A percentile compares a stretch with the other conserved stretches of the same genome.
phyloP scores from a whole-genome alignment of 75 land plant genomes.

The Chamaecyparis obtusa region DNA sequence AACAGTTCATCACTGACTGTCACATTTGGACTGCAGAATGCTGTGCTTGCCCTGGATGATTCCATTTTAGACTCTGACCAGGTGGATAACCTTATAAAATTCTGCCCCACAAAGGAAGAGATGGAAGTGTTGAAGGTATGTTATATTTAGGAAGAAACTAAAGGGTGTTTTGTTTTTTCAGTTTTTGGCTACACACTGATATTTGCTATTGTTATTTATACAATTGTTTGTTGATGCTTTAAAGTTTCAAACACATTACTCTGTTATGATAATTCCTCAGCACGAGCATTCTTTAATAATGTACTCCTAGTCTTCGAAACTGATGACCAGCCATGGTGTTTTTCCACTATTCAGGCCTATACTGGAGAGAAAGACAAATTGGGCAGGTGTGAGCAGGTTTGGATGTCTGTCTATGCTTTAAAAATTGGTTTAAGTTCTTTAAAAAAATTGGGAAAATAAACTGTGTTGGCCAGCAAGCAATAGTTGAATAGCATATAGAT shows the following conservation, averaged over 20 bases:
- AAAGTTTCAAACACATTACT: background rate
- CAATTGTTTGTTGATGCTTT: background rate
- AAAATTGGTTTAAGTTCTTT: background rate
- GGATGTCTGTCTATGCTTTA: slow-evolving; percentile 5
- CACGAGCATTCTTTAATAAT: background rate
- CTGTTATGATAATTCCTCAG: background rate
- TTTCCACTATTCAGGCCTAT: slow-evolving; percentile 49
- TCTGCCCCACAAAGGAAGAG: slow-evolving; percentile 94
- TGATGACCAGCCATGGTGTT: background rate
- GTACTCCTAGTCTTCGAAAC: background rate
- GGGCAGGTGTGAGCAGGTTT: slow-evolving; percentile 91
- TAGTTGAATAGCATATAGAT: background rate
- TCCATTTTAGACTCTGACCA: slow-evolving; percentile 84
- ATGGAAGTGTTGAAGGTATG: slow-evolving; percentile 85
- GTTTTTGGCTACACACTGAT: background rate
- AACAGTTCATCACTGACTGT: background rate
- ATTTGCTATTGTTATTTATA: background rate
- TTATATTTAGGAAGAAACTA: background rate
- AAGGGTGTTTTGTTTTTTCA: background rate
- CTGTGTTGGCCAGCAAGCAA: background rate
- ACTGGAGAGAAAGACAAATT: slow-evolving; percentile 68
- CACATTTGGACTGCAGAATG: slow-evolving; percentile 43
- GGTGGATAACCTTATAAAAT: slow-evolving; percentile 90
- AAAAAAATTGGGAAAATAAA: background rate
- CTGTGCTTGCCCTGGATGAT: slow-evolving; percentile 83